Conservation (phyloP, 1,284 basidiomycete species). For the Ceratobasidium sp. region DNA sequence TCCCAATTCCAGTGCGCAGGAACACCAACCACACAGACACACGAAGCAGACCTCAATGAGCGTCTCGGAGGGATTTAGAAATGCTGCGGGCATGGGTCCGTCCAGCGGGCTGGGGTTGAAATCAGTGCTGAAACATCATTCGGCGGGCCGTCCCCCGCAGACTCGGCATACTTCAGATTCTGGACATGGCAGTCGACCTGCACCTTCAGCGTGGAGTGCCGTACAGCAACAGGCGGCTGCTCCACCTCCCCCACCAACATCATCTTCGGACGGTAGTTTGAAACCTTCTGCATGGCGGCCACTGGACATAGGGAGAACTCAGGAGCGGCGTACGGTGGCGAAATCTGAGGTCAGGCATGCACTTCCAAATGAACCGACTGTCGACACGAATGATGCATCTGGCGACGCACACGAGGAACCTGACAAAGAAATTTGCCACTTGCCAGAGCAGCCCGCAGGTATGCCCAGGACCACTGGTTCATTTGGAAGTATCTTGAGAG, state of each 20-base stretch:
- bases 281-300: neutral
- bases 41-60: conserved; percentile 9
- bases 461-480: neutral
- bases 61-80: neutral
- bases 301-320: neutral
- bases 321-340: too few species aligned
- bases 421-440: too few species aligned
- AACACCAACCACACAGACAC: neutral
- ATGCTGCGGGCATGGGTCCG: neutral
- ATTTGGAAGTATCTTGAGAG: neutral
- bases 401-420: too few species aligned
- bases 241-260: neutral
- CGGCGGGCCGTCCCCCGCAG: neutral
- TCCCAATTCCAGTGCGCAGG: neutral
- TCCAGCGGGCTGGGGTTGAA: conserved; percentile 7
- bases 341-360: too few species aligned
- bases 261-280: conserved; percentile 1
- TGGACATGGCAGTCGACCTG: neutral
- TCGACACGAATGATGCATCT: too few species aligned
- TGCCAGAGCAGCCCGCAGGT: neutral
- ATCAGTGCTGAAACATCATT: conserved; percentile 11
- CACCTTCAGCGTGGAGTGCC: neutral
- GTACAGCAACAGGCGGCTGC: neutral
- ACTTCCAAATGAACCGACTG: too few species aligned
- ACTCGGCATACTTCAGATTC: neutral